These are phyloP conservation scores for Lichina pygmaea DNA, from an alignment of 495 filamentous ascomycete species.

Conservation along the genomic window DNA sequence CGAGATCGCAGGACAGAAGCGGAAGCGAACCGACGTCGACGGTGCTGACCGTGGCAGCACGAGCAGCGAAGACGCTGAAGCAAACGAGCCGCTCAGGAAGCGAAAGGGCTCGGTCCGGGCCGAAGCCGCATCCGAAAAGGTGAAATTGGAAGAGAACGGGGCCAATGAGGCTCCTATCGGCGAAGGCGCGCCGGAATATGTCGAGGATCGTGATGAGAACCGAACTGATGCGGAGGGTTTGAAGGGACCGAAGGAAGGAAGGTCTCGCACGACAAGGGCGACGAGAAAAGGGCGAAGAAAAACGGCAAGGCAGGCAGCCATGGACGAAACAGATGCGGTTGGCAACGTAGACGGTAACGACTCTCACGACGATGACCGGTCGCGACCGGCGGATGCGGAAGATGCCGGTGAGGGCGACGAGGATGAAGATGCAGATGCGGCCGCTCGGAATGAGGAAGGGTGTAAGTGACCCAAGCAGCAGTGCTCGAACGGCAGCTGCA, in stretches of 20 bases:
- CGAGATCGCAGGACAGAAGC: constrained; percentile 13
- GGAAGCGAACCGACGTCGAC: constrained; percentile 6
- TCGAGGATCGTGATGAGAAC: no score
- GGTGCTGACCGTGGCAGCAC: constrained; percentile 9
- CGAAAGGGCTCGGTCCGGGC: constrained; percentile 23
- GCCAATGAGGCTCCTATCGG: neutral
- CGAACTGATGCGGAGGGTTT: neutral
- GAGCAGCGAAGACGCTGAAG: constrained; percentile 14
- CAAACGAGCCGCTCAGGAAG: constrained; percentile 26
- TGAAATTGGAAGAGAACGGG: constrained; percentile 7
- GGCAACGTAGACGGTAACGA: neutral
- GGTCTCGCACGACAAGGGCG: neutral
- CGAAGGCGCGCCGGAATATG: neutral
- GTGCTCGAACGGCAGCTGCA: neutral
- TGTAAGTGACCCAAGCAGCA: constrained; percentile 20
- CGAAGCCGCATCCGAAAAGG: constrained; percentile 6
- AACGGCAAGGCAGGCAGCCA: neutral
- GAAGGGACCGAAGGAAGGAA: constrained; percentile 1
- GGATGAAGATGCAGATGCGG: constrained; percentile 22
- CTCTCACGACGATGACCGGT: neutral
- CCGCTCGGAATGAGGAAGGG: constrained; percentile 43
- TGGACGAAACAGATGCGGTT: neutral
- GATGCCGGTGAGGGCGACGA: constrained; percentile 3
- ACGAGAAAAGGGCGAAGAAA: neutral
- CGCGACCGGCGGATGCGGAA: constrained; percentile 1